Conservation (phyloP, 345 rosid species). For the Garcia nutans region DNA sequence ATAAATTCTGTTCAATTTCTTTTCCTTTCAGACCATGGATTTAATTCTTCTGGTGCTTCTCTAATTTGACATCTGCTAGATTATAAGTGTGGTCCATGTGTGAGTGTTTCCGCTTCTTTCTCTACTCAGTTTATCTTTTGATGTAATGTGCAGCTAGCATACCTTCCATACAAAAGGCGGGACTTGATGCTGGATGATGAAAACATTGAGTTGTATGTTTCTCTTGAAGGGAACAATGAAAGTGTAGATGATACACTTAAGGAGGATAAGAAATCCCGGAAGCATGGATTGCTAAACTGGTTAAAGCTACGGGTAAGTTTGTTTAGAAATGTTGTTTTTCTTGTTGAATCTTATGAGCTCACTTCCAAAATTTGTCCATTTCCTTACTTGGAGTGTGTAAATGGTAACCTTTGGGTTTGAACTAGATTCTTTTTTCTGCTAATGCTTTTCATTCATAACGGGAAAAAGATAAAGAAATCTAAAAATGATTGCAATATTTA, state of each 20-base stretch:
- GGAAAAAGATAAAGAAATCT: too few species aligned
- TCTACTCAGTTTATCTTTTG: constrained; percentile 24
- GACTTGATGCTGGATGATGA: constrained; percentile 94
- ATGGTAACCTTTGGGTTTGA: neutral
- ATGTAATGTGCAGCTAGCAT: constrained; percentile 68
- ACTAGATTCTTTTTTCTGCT: too few species aligned
- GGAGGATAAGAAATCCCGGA: constrained; percentile 86
- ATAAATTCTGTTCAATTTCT: constrained; percentile 9
- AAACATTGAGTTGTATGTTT: constrained; percentile 70
- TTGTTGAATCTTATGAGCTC: neutral
- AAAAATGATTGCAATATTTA: too few species aligned
- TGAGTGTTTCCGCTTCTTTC: constrained; percentile 1
- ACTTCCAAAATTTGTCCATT: neutral
- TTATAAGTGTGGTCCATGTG: neutral
- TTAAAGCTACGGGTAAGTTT: constrained; percentile 75
- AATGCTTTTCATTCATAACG: too few species aligned
- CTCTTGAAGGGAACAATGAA: constrained; percentile 70
- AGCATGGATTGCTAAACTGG: constrained; percentile 94
- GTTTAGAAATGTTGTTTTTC: constrained; percentile 1
- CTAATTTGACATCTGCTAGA: neutral
- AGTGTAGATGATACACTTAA: constrained; percentile 47
- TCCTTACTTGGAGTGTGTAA: neutral
- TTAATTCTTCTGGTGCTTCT: constrained; percentile 10
- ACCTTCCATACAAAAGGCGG: constrained; percentile 91
- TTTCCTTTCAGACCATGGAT: constrained; percentile 5